Evolutionary conservation across 352 stramenopile genomes (phyloP).

Genomic region (Phytophthora boehmeriae): DNA sequence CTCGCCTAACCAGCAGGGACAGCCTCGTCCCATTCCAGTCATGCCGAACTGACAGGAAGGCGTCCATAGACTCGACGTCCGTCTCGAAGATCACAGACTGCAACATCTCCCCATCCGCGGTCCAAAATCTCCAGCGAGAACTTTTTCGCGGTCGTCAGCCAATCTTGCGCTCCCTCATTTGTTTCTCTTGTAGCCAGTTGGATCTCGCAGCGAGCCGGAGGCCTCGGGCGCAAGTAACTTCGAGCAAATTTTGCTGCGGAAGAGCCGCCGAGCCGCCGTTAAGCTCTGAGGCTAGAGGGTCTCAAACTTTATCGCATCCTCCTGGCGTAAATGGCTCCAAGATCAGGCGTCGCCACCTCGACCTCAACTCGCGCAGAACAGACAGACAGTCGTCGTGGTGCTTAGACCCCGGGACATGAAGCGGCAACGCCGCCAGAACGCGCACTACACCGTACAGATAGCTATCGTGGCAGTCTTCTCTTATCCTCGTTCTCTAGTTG

Average conservation of each 20-base stretch:
- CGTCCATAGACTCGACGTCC: not conserved
- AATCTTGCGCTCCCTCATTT: too few relatives aligned
- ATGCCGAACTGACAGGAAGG: not conserved
- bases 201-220: not conserved
- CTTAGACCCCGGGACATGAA: constrained; percentile 1
- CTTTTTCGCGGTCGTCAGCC: too few relatives aligned
- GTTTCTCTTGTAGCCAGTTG: too few relatives aligned
- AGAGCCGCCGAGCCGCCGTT: too few relatives aligned
- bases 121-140: too few relatives aligned
- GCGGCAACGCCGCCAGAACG: not conserved
- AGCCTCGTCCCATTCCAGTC: not conserved
- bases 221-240: not conserved
- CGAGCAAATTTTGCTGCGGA: not conserved
- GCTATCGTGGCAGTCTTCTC: too few relatives aligned
- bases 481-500: too few relatives aligned
- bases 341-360: not conserved
- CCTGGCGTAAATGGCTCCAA: not conserved
- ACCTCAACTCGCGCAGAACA: not conserved
- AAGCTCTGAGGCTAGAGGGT: not conserved
- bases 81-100: not conserved
- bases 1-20: not conserved
- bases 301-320: not conserved
- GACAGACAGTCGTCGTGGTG: not conserved
- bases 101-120: not conserved
- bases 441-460: not conserved